Evolutionary conservation across 805 yeast genomes (phyloP).

Genomic region (Cyberlindnera japonica): DNA sequence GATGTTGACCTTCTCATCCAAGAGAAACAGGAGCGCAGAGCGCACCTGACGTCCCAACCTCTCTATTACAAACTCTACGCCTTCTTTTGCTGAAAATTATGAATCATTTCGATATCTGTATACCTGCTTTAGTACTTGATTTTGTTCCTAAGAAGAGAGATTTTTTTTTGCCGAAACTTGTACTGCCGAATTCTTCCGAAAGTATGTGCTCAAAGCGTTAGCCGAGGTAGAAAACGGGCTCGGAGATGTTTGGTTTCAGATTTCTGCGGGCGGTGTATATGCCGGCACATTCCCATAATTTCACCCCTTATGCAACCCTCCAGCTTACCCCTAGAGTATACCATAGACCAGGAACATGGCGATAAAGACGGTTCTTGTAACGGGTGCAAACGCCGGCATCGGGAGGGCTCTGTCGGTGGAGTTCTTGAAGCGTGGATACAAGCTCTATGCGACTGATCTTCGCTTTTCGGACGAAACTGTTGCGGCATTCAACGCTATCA

Average conservation of each 20-base stretch:
- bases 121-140: too few species aligned
- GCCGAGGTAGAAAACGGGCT: too few species aligned
- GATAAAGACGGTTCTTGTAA: conserved; percentile 41
- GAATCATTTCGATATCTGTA: neutral
- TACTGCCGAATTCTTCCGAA: too few species aligned
- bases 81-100: conserved; percentile 46
- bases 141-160: too few species aligned
- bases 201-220: too few species aligned
- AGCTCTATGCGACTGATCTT: conserved; percentile 35
- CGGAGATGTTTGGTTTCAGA: too few species aligned
- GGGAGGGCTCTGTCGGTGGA: conserved; percentile 48
- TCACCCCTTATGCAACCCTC: too few species aligned
- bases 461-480: conserved; percentile 30
- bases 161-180: too few species aligned
- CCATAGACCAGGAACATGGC: neutral
- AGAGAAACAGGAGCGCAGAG: conserved; percentile 54
- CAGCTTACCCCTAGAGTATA: too few species aligned
- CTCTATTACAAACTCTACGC: conserved; percentile 44
- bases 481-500: conserved; percentile 17
- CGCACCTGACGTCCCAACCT: conserved; percentile 41
- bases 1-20: conserved; percentile 54
- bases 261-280: too few species aligned
- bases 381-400: conserved; percentile 61
- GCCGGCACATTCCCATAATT: too few species aligned
- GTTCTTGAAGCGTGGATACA: conserved; percentile 39